Evolutionary conservation across 75 land plant species (phyloP).

Genomic region (Isoetes taiwanensis): DNA sequence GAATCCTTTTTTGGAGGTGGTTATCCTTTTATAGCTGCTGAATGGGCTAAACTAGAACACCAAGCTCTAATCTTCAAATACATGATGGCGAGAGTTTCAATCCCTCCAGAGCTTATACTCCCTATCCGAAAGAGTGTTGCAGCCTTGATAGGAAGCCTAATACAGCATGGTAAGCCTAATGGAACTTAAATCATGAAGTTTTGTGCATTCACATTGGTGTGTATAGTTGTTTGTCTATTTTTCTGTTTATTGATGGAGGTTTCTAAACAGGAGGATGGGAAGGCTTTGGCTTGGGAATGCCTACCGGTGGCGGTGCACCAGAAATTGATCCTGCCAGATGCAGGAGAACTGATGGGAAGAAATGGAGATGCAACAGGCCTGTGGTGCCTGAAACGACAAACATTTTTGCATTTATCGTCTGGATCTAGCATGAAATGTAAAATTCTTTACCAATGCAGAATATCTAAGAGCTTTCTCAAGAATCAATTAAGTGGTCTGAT

Average conservation of each 20-base stretch:
- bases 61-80: slow-evolving; percentile 4
- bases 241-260: too few species aligned
- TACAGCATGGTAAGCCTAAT: too few species aligned
- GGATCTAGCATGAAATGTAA: too few species aligned
- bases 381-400: slow-evolving; percentile 69
- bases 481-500: too few species aligned
- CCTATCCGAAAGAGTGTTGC: background rate
- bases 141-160: too few species aligned
- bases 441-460: too few species aligned
- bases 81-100: slow-evolving; percentile 1
- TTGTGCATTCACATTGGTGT: too few species aligned
- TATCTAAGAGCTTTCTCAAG: too few species aligned
- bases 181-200: too few species aligned
- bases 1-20: too few species aligned
- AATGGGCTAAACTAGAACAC: slow-evolving; percentile 2
- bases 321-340: slow-evolving; percentile 73
- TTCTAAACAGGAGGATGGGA: slow-evolving; percentile 36
- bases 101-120: background rate
- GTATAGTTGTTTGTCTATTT: too few species aligned
- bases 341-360: slow-evolving; percentile 84
- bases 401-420: too few species aligned
- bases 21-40: background rate
- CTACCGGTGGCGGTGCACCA: slow-evolving; percentile 22
- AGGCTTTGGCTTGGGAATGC: slow-evolving; percentile 28
- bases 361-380: slow-evolving; percentile 66